These are phyloP conservation scores for Steccherinum ochraceum DNA, from an alignment of 768 basidiomycete genomes.

Conservation along the genomic window DNA sequence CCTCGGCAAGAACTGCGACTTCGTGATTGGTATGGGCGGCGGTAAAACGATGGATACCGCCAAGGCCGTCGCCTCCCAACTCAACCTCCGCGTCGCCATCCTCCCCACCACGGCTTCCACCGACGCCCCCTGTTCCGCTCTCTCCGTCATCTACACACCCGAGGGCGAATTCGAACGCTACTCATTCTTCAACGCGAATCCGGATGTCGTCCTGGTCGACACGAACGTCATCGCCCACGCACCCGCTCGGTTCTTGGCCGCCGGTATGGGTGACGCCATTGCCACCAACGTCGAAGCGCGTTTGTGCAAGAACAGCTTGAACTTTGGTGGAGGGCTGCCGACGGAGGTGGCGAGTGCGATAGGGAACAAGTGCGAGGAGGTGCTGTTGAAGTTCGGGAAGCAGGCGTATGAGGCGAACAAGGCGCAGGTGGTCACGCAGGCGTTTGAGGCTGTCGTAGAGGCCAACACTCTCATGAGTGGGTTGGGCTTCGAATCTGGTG, in stretches of 20 bases:
- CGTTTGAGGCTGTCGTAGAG: constrained; percentile 27
- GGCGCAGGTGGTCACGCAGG: constrained; percentile 22
- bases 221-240: constrained; percentile 24
- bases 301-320: constrained; percentile 17
- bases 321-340: constrained; percentile 24
- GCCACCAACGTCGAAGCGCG: constrained; percentile 27
- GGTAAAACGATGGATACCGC: constrained; percentile 27
- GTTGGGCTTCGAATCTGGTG: constrained; percentile 26
- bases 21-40: constrained; percentile 26
- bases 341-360: constrained; percentile 24
- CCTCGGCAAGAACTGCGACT: constrained; percentile 18
- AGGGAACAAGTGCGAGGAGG: constrained; percentile 26
- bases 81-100: constrained; percentile 20
- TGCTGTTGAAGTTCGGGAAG: constrained; percentile 25
- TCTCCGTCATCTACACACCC: constrained; percentile 26
- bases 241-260: constrained; percentile 23
- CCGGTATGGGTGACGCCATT: constrained; percentile 27
- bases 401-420: constrained; percentile 26
- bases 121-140: constrained; percentile 27
- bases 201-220: constrained; percentile 24
- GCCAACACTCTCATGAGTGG: constrained; percentile 26
- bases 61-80: constrained; percentile 23
- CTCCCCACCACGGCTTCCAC: constrained; percentile 26
- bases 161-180: constrained; percentile 24
- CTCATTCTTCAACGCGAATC: constrained; percentile 24